phyloP scores from a whole-genome alignment of 2,329 filamentous ascomycete species.

The Fusarium proliferatum region DNA sequence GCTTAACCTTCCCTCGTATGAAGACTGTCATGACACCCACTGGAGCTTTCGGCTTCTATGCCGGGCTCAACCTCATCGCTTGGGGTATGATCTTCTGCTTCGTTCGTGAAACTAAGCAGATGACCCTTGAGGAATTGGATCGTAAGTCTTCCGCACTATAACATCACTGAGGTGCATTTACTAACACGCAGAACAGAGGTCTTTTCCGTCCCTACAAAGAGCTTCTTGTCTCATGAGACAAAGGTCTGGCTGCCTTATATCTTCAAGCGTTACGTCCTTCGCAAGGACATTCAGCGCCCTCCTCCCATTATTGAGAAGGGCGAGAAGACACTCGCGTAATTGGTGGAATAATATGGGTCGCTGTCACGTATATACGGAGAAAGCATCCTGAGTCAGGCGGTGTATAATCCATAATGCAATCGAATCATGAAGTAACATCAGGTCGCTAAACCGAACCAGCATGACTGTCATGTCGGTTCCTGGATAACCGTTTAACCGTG shows the following conservation, averaged over 20 bases:
- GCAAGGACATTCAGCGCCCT: constrained; percentile 1
- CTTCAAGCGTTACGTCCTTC: constrained; percentile 34
- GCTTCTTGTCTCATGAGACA: constrained; percentile 53
- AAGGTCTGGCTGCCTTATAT: constrained; percentile 31
- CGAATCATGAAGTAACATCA: not conserved
- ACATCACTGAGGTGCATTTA: fast-evolving
- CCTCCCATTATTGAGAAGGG: constrained; percentile 18
- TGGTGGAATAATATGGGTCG: too few relatives aligned
- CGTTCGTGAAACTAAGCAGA: constrained; percentile 65
- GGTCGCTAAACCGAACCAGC: not conserved
- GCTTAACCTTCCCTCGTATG: constrained; percentile 63
- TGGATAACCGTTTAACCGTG: not conserved
- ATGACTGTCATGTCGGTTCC: not conserved
- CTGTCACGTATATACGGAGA: not conserved
- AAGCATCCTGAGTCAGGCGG: not conserved
- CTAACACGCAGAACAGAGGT: constrained; percentile 41
- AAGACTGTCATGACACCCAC: constrained; percentile 47
- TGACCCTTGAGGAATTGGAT: constrained; percentile 62
- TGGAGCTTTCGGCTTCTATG: constrained; percentile 62
- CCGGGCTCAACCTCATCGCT: constrained; percentile 65
- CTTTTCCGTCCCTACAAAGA: constrained; percentile 58
- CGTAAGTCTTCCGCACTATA: constrained; percentile 32
- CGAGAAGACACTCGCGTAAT: constrained; percentile 12
- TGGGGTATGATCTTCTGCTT: constrained; percentile 64
- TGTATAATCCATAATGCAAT: not conserved